Conservation (phyloP, 2,329 filamentous ascomycete species). For the Scedosporium apiospermum region DNA sequence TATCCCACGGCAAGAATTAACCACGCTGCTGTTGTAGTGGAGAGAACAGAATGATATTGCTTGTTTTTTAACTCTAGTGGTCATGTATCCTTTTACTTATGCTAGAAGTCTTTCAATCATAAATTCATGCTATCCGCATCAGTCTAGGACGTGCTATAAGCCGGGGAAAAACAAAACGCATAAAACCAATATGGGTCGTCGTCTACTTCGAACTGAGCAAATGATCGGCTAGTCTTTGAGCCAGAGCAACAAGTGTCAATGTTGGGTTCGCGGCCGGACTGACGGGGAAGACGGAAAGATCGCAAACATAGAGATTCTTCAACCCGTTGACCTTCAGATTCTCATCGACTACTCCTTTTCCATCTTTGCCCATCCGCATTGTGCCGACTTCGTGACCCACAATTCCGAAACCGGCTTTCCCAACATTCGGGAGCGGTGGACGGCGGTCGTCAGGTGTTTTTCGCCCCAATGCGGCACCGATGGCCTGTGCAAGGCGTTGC, state of each 20-base stretch:
- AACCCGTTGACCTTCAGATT: slow-evolving; percentile 2
- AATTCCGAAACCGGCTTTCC: neutral
- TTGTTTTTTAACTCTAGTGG: too few relatives aligned
- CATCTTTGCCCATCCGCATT: slow-evolving; percentile 3
- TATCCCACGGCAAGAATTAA: too few relatives aligned
- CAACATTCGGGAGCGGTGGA: neutral
- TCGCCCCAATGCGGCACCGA: neutral
- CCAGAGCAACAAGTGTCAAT: slow-evolving; percentile 1
- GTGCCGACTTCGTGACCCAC: slow-evolving; percentile 6
- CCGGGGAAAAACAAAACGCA: too few relatives aligned
- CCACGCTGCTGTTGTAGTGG: too few relatives aligned
- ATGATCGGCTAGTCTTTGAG: slow-evolving; percentile 3
- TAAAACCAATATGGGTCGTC: too few relatives aligned
- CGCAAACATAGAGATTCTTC: slow-evolving; percentile 4
- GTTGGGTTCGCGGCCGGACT: slow-evolving; percentile 4
- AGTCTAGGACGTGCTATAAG: too few relatives aligned
- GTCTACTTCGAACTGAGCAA: neutral
- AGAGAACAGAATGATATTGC: too few relatives aligned
- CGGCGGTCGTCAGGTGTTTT: neutral
- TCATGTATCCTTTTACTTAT: too few relatives aligned
- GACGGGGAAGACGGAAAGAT: slow-evolving; percentile 3
- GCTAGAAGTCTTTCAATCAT: too few relatives aligned
- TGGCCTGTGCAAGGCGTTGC: slow-evolving; percentile 1
- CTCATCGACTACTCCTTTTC: neutral
- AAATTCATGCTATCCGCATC: too few relatives aligned